Evolutionary conservation across 2,329 filamentous ascomycete species (phyloP).

Genomic region (Ophiostoma angusticollis): DNA sequence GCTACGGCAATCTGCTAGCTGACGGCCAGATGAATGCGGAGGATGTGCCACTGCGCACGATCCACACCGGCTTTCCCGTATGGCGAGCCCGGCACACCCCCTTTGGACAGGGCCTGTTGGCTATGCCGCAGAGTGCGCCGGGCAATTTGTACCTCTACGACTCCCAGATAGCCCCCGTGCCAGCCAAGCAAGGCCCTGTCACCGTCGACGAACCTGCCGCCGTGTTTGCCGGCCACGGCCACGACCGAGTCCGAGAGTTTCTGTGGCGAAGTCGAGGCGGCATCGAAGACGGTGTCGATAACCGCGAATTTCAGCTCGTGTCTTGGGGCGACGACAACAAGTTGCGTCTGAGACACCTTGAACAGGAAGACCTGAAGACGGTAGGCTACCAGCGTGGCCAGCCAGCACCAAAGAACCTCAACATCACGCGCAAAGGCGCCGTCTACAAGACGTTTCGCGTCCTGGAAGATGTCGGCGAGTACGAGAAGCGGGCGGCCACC

Average conservation of each 20-base stretch:
- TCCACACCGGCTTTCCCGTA: slow-evolving; percentile 72
- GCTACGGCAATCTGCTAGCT: slow-evolving; percentile 24
- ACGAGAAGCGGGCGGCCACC: slow-evolving; percentile 46
- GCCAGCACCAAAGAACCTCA: slow-evolving; percentile 49
- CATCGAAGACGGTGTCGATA: slow-evolving; percentile 54
- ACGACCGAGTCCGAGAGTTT: slow-evolving; percentile 74
- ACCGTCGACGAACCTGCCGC: slow-evolving; percentile 36
- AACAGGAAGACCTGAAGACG: slow-evolving; percentile 47
- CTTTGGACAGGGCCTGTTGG: slow-evolving; percentile 73
- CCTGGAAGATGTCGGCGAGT: slow-evolving; percentile 44
- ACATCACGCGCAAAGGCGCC: slow-evolving; percentile 70
- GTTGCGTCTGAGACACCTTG: slow-evolving; percentile 63
- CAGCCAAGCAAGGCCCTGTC: slow-evolving; percentile 29
- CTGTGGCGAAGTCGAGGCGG: slow-evolving; percentile 71
- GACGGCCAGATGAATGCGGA: slow-evolving; percentile 28
- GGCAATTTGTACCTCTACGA: slow-evolving; percentile 79
- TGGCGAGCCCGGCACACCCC: slow-evolving; percentile 87
- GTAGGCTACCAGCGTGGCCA: slow-evolving; percentile 64
- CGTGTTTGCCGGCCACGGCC: slow-evolving; percentile 48
- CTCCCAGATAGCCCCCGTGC: slow-evolving; percentile 26
- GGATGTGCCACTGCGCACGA: slow-evolving; percentile 59
- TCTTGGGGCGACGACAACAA: slow-evolving; percentile 85
- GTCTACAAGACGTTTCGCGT: slow-evolving; percentile 76
- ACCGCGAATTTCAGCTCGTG: slow-evolving; percentile 83
- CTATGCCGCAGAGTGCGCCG: slow-evolving; percentile 84